Evolutionary conservation across 257 asterid species (phyloP).

Genomic region (Datura wrightii): DNA sequence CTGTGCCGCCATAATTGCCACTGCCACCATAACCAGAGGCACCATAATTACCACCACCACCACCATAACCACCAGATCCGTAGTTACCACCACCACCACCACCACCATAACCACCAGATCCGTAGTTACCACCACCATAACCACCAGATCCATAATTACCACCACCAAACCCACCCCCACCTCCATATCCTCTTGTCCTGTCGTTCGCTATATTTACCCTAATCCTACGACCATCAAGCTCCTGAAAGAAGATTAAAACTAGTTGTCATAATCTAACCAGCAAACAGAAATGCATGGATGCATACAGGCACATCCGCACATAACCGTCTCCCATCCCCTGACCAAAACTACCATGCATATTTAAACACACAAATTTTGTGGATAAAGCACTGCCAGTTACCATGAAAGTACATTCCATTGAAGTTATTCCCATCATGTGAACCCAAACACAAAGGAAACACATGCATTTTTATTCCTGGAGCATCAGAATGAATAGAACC

Average conservation of each 20-base stretch:
- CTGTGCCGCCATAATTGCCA: constrained; percentile 39
- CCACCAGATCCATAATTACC: constrained; percentile 23
- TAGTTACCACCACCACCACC: constrained; percentile 29
- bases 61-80: constrained; percentile 21
- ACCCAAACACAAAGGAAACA: not conserved
- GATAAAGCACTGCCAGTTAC: constrained; percentile 1
- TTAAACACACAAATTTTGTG: not conserved
- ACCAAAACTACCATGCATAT: not conserved
- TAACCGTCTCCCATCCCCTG: not conserved
- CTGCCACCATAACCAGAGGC: constrained; percentile 21
- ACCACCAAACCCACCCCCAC: constrained; percentile 46
- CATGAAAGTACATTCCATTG: not conserved
- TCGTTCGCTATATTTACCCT: constrained; percentile 80
- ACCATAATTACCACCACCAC: constrained; percentile 30
- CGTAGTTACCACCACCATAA: constrained; percentile 35
- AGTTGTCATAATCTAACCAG: constrained; percentile 17
- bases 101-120: not conserved
- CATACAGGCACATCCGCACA: not conserved
- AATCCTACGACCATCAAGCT: constrained; percentile 75
- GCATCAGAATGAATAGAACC: not conserved
- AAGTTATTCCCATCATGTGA: not conserved
- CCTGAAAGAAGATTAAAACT: constrained; percentile 47
- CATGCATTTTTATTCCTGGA: not conserved
- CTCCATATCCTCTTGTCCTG: constrained; percentile 58
- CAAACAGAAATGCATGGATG: constrained; percentile 3